Evolutionary conservation across 768 basidiomycete genomes (phyloP).

Genomic region (Psilocybe tampanensis): DNA sequence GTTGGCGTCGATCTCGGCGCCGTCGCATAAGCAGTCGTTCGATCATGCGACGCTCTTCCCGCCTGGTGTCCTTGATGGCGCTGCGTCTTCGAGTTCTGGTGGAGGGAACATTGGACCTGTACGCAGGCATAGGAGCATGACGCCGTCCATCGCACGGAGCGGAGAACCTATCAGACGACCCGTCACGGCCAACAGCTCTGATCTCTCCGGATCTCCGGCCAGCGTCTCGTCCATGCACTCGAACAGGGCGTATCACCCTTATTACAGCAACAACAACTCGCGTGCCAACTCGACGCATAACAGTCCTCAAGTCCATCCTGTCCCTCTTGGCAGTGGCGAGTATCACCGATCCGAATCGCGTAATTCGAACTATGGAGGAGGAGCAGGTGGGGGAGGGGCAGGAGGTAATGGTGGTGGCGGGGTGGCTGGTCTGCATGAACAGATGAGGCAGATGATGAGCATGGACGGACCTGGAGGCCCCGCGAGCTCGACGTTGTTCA

Average conservation of each 20-base stretch:
- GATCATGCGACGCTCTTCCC: constrained; percentile 59
- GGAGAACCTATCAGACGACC: constrained; percentile 54
- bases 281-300: constrained; percentile 45
- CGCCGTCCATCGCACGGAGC: constrained; percentile 60
- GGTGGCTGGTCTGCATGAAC: constrained; percentile 38
- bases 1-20: constrained; percentile 61
- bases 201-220: constrained; percentile 35
- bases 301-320: constrained; percentile 44
- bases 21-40: constrained; percentile 69
- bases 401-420: too few relatives aligned
- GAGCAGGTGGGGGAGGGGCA: too few relatives aligned
- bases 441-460: constrained; percentile 47
- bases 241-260: constrained; percentile 60
- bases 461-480: constrained; percentile 25
- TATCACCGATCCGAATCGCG: constrained; percentile 39
- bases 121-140: constrained; percentile 76
- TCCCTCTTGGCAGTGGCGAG: constrained; percentile 35
- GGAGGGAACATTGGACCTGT: constrained; percentile 59
- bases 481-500: constrained; percentile 18
- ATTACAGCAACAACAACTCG: constrained; percentile 42
- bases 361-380: constrained; percentile 39
- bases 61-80: constrained; percentile 37
- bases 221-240: constrained; percentile 33
- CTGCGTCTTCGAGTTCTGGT: constrained; percentile 20
- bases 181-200: constrained; percentile 45